A percentile compares a stretch with the other conserved stretches of the same genome.
phyloP scores from a whole-genome alignment of 805 yeast genomes.

The Lachancea sp. region DNA sequence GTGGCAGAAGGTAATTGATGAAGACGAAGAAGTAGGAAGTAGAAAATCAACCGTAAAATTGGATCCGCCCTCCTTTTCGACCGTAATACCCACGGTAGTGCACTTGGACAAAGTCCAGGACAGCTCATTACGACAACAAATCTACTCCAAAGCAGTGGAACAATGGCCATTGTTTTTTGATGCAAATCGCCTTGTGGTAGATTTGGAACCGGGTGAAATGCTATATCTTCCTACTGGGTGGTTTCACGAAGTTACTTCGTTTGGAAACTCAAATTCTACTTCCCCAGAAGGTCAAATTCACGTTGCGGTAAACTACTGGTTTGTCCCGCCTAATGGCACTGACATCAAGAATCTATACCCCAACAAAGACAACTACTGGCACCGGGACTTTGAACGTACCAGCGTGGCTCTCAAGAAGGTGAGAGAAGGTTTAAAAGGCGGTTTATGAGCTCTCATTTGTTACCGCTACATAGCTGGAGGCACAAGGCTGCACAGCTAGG shows the following conservation, averaged over 20 bases:
- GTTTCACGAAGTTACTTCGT: slow-evolving; percentile 77
- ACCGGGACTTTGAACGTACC: slow-evolving; percentile 44
- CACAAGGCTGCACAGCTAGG: slow-evolving; percentile 2
- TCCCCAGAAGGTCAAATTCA: slow-evolving; percentile 36
- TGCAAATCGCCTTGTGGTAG: slow-evolving; percentile 40
- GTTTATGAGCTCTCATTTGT: too few relatives aligned
- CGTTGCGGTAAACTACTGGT: slow-evolving; percentile 71
- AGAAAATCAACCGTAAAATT: slow-evolving; percentile 4
- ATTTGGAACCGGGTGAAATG: slow-evolving; percentile 58
- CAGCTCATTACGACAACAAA: slow-evolving; percentile 17
- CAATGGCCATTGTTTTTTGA: slow-evolving; percentile 45
- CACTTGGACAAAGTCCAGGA: slow-evolving; percentile 51
- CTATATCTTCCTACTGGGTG: slow-evolving; percentile 70
- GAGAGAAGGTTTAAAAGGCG: not conserved
- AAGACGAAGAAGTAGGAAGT: slow-evolving; percentile 20
- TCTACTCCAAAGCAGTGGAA: slow-evolving; percentile 35
- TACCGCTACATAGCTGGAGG: not conserved
- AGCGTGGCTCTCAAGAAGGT: slow-evolving; percentile 27
- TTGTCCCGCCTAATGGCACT: slow-evolving; percentile 50
- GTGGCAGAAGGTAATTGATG: slow-evolving; percentile 24
- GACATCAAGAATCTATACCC: slow-evolving; percentile 25
- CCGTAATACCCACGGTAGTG: slow-evolving; percentile 54
- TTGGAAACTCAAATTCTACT: slow-evolving; percentile 33
- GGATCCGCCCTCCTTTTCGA: slow-evolving; percentile 68
- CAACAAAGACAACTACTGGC: slow-evolving; percentile 50